Percentiles rank a stretch among this genome's conserved stretches.
These are phyloP conservation scores for Penicillium canescens DNA, from an alignment of 495 filamentous ascomycete genomes.

Conservation along the genomic window DNA sequence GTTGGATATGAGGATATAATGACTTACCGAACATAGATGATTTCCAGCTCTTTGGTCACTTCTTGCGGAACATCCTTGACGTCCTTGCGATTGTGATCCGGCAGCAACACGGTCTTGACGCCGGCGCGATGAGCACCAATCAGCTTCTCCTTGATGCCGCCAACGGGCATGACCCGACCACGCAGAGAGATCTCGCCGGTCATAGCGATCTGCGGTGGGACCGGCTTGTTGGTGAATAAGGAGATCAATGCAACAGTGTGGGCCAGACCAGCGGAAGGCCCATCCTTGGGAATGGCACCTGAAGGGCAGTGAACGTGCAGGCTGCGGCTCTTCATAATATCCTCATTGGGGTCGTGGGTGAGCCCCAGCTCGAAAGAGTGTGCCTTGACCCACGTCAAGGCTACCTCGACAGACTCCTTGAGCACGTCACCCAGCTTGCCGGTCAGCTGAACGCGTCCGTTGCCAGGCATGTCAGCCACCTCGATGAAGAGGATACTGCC, in stretches of 20 bases:
- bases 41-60: conserved; percentile 83
- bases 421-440: conserved; percentile 98
- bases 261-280: conserved; percentile 83
- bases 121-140: conserved; percentile 93
- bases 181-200: conserved; percentile 92
- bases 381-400: conserved; percentile 93
- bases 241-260: conserved; percentile 93
- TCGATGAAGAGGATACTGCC: conserved; percentile 99
- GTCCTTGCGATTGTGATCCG: conserved; percentile 88
- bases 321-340: conserved; percentile 94
- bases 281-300: conserved; percentile 94
- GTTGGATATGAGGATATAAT: background rate
- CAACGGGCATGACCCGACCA: conserved; percentile 84
- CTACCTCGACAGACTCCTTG: conserved; percentile 96
- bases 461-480: conserved; percentile 95
- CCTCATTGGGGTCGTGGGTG: conserved; percentile 74
- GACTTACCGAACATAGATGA: conserved; percentile 82
- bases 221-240: conserved; percentile 82
- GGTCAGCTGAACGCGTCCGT: conserved; percentile 90
- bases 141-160: conserved; percentile 98
- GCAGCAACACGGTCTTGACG: conserved; percentile 91
- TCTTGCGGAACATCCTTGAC: conserved; percentile 89
- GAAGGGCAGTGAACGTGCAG: conserved; percentile 97
- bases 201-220: conserved; percentile 94
- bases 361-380: conserved; percentile 91